Evolutionary conservation across 768 basidiomycete genomes (phyloP), one percentile per base, ranked within the genome.

Genomic region (Termitomyces sp.): DNA sequence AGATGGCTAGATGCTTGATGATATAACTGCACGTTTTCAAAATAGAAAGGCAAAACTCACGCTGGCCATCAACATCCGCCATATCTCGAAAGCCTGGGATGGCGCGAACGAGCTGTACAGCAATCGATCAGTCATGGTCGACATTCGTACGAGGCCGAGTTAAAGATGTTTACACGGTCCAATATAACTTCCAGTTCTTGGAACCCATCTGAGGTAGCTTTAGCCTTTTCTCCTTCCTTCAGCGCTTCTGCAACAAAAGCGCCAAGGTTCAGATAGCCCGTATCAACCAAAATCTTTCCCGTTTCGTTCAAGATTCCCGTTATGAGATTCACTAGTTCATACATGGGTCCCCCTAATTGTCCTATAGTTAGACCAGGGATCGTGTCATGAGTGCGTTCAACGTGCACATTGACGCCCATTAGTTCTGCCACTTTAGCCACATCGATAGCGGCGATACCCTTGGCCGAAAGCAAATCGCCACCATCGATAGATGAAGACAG

Each of bases 61-160:
- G 80, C 70, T 80, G 76, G 33, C 79, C 84, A 43, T 89, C 71
- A 10, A 94, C 83, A 5, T 79, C 56, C 26, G 81, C 77, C 84
- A 90, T 88, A 68, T 96, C 93, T 55, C 77, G 82, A 69, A 96
- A 95, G 6, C 85, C 89, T 34, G 93, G 93, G 59, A 95, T 83
- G 10, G 86, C 87, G 22, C 80, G 75, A 18, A 89, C 86, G 40
- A 95, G 77, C 89, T 94, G 66, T n/a, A 46, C 30, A 54, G 33
- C 32, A 57, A 39, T 16, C 47, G 14, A 59, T 42, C 61, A 63
- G 53, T 57, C 61, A 40, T 63, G 48, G 13, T 46, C 30, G 53
- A 10, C 10, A 48, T 18, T 18, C 45, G 55, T 8, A 26, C 40
- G 36, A 27, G 39, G 26, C 18, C 36, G 13, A 39, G 26, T 34